A percentile compares a stretch with the other conserved stretches of the same genome.
Conservation (phyloP, 495 filamentous ascomycete genomes). For the Aspergillus saccharolyticus region DNA sequence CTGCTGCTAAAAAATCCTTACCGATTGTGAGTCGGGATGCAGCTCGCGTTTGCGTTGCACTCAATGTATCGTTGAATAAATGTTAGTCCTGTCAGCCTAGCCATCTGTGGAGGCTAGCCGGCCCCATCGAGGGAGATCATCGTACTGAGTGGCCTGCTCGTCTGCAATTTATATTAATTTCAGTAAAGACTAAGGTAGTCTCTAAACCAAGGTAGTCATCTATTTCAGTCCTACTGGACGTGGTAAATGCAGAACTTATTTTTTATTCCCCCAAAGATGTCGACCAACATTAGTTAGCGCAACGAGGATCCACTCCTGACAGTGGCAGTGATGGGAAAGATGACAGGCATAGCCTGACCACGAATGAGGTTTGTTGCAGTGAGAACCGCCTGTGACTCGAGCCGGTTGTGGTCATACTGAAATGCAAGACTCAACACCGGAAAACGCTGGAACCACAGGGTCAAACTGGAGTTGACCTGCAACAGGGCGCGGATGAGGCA, state of each 20-base stretch:
- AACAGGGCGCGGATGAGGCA: conserved; percentile 1
- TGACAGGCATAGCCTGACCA: neutral
- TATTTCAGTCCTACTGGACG: neutral
- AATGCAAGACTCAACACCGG: neutral
- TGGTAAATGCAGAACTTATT: neutral
- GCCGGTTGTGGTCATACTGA: neutral
- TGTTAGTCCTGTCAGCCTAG: neutral
- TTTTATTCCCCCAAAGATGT: neutral
- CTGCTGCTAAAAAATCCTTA: neutral
- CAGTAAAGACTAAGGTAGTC: neutral
- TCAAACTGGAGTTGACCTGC: neutral
- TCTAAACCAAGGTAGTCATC: neutral
- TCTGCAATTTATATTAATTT: neutral
- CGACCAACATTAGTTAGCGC: neutral
- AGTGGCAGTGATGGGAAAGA: neutral
- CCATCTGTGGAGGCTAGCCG: neutral
- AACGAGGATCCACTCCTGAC: neutral
- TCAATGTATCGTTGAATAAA: neutral
- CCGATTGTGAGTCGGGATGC: neutral
- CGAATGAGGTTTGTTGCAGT: neutral
- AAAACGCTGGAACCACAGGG: neutral
- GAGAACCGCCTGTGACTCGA: neutral
- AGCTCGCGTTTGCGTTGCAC: neutral
- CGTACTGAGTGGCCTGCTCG: neutral
- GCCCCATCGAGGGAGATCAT: neutral